phyloP scores from a whole-genome alignment of 768 basidiomycete species.

The Hydnum rufescens region DNA sequence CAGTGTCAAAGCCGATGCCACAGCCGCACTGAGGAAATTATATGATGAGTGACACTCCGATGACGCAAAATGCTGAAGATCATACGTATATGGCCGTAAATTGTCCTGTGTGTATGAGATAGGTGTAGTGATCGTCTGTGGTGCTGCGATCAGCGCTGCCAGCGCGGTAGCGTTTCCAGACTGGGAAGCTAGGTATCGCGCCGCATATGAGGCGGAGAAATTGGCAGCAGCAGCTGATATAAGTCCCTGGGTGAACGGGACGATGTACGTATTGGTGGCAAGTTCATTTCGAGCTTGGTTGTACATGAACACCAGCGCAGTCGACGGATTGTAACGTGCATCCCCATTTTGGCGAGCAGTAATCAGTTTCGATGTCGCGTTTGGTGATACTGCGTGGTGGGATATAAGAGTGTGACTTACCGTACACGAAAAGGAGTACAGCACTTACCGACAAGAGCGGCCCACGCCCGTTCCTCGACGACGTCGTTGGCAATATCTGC shows the following conservation, averaged over 20 bases:
- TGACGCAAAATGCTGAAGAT: not conserved
- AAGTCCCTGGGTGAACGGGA: slow-evolving; percentile 19
- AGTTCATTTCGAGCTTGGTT: slow-evolving; percentile 25
- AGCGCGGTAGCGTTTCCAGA: not conserved
- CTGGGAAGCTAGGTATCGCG: slow-evolving; percentile 4
- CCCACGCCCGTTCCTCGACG: slow-evolving; percentile 23
- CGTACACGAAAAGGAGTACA: not conserved
- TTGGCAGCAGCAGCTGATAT: slow-evolving; percentile 10
- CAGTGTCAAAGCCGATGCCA: slow-evolving; percentile 18
- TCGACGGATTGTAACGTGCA: slow-evolving; percentile 19
- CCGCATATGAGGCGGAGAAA: slow-evolving; percentile 3
- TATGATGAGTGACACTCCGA: not conserved
- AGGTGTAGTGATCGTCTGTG: slow-evolving; percentile 15
- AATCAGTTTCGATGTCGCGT: slow-evolving; percentile 18
- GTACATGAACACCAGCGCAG: slow-evolving; percentile 23
- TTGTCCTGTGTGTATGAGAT: slow-evolving; percentile 16
- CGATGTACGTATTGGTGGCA: slow-evolving; percentile 22
- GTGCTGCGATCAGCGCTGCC: slow-evolving; percentile 13
- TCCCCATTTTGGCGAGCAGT: slow-evolving; percentile 22
- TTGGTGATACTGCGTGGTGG: slow-evolving; percentile 18
- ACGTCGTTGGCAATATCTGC: slow-evolving; percentile 19
- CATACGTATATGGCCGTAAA: slow-evolving; percentile 15
- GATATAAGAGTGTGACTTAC: not conserved
- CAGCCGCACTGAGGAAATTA: slow-evolving; percentile 4
- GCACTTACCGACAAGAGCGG: slow-evolving; percentile 22